Conservation (phyloP, 768 basidiomycete genomes). For the Hericium coralloides region DNA sequence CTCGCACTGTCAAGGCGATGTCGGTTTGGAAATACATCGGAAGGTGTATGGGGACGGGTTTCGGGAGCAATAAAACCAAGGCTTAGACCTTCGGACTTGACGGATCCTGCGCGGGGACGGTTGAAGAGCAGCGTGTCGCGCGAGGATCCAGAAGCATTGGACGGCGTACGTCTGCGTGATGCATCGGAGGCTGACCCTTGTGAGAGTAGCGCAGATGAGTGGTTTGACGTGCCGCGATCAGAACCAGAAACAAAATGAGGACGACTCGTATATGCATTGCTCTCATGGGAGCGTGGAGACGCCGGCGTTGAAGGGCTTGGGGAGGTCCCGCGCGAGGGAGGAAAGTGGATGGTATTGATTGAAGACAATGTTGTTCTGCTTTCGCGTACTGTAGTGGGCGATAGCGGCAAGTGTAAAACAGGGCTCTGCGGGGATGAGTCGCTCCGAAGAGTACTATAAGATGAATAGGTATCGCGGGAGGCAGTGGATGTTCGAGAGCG, state of each 20-base stretch:
- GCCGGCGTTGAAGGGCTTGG: conserved; percentile 2
- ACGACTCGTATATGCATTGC: not conserved
- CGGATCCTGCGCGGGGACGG: not conserved
- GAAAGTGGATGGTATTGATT: not conserved
- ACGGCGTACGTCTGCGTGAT: too few relatives aligned
- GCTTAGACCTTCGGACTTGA: not conserved
- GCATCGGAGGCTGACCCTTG: too few relatives aligned
- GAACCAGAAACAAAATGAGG: not conserved
- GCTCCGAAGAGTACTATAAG: not conserved
- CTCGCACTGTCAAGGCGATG: not conserved
- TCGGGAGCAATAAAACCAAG: not conserved
- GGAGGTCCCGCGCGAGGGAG: not conserved
- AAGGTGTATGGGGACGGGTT: not conserved
- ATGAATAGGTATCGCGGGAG: not conserved
- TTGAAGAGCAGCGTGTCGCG: not conserved
- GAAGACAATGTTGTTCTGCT: not conserved
- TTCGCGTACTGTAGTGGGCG: not conserved
- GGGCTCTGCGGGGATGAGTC: not conserved
- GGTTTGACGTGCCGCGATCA: too few relatives aligned
- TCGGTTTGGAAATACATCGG: not conserved
- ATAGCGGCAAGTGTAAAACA: not conserved
- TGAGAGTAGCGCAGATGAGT: too few relatives aligned
- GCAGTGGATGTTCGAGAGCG: not conserved
- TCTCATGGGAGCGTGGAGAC: not conserved
- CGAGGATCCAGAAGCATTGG: too few relatives aligned